These are phyloP conservation scores for Oleoguttula mirabilis DNA, from an alignment of 495 filamentous ascomycete genomes.

Conservation along the genomic window DNA sequence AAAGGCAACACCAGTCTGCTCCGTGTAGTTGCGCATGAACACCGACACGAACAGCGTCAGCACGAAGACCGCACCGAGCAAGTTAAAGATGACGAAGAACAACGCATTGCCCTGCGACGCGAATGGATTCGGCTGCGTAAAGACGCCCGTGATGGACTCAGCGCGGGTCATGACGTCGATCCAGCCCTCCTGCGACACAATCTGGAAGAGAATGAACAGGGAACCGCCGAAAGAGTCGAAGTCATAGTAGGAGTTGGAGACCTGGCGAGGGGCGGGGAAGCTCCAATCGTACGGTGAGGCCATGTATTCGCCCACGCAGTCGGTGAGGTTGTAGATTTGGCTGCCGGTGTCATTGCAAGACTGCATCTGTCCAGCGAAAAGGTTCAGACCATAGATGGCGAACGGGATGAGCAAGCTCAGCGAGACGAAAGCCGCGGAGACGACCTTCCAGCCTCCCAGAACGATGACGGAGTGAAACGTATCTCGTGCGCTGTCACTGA, in stretches of 20 bases:
- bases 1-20: conserved; percentile 95
- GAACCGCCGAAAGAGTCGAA: conserved; percentile 92
- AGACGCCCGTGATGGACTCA: conserved; percentile 68
- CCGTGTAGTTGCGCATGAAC: conserved; percentile 99
- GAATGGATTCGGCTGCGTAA: conserved; percentile 53
- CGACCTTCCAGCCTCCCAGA: conserved; percentile 80
- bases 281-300: conserved; percentile 71
- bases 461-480: conserved; percentile 96
- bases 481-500: conserved; percentile 89
- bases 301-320: conserved; percentile 73
- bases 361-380: conserved; percentile 75
- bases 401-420: conserved; percentile 91
- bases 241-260: conserved; percentile 69
- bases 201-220: conserved; percentile 94
- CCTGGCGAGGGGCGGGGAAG: conserved; percentile 68
- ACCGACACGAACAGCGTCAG: conserved; percentile 97
- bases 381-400: conserved; percentile 84
- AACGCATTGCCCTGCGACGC: conserved; percentile 71
- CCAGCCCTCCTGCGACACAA: conserved; percentile 98
- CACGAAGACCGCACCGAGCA: conserved; percentile 93
- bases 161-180: conserved; percentile 75
- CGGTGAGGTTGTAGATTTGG: conserved; percentile 43
- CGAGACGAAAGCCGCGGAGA: conserved; percentile 82
- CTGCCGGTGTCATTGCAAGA: conserved; percentile 62
- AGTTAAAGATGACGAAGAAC: conserved; percentile 94